Evolutionary conservation across 1,284 basidiomycete genomes (phyloP).

Genomic region (Laetiporus sulphureus): DNA sequence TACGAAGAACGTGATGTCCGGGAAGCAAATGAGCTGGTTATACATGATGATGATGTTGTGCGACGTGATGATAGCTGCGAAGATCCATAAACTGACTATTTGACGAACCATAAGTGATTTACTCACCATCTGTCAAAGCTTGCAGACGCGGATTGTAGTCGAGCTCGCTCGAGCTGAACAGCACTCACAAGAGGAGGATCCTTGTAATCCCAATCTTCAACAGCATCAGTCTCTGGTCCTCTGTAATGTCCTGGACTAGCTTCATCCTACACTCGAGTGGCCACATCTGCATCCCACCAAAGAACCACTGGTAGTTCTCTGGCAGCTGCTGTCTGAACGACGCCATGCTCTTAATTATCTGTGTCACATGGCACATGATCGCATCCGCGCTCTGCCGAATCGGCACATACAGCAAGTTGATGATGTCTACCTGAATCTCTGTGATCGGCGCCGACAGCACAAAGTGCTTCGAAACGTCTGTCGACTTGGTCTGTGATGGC

Average conservation of each 20-base stretch:
- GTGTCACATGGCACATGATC: slow-evolving; percentile 67
- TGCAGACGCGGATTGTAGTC: slow-evolving; percentile 60
- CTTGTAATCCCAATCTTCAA: slow-evolving; percentile 74
- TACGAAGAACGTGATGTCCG: slow-evolving; percentile 77
- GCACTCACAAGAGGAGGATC: slow-evolving; percentile 63
- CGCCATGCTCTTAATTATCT: slow-evolving; percentile 68
- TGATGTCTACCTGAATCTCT: slow-evolving; percentile 79
- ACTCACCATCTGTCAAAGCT: slow-evolving; percentile 21
- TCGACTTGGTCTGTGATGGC: slow-evolving; percentile 42
- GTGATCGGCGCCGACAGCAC: slow-evolving; percentile 62
- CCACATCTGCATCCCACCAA: slow-evolving; percentile 67
- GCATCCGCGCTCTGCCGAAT: slow-evolving; percentile 55
- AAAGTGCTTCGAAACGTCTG: slow-evolving; percentile 62
- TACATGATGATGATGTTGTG: slow-evolving; percentile 80
- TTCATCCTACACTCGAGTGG: slow-evolving; percentile 51
- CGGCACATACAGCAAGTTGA: slow-evolving; percentile 73
- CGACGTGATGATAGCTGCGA: slow-evolving; percentile 67
- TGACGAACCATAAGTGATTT: slow-evolving; percentile 1
- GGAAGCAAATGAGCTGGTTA: slow-evolving; percentile 70
- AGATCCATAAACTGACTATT: slow-evolving; percentile 1
- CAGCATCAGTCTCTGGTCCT: slow-evolving; percentile 70
- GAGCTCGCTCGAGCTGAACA: slow-evolving; percentile 69
- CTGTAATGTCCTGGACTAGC: slow-evolving; percentile 65
- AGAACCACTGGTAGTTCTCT: slow-evolving; percentile 63
- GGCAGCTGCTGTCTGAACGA: slow-evolving; percentile 61